Evolutionary conservation across 192 early-diverging fungal species (phyloP).

Genomic region (Dissophora ornata): DNA sequence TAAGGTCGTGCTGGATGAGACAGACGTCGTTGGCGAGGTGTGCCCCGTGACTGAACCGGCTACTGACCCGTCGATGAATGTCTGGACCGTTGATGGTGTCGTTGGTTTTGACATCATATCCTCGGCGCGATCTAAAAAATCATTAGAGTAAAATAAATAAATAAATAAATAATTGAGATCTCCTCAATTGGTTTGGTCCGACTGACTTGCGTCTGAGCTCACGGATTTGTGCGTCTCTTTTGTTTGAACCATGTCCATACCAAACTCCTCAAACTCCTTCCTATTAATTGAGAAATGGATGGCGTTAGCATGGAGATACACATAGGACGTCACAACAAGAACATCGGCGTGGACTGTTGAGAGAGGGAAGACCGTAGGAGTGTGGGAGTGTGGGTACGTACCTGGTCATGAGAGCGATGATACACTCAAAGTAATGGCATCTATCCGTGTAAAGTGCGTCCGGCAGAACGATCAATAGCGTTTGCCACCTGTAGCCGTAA

Average conservation of each 20-base stretch:
- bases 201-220: too few species aligned
- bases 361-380: too few species aligned
- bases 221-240: background rate
- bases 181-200: too few species aligned
- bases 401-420: constrained; percentile 53
- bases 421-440: constrained; percentile 59
- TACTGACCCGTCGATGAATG: constrained; percentile 43
- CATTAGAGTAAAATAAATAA: too few species aligned
- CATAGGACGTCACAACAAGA: too few species aligned
- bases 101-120: constrained; percentile 44
- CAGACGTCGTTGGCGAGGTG: constrained; percentile 37
- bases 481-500: constrained; percentile 61
- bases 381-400: too few species aligned
- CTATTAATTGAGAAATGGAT: constrained; percentile 6
- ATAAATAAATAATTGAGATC: too few species aligned
- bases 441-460: constrained; percentile 56
- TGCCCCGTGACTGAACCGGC: constrained; percentile 45
- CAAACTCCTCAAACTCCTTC: constrained; percentile 54
- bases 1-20: constrained; percentile 49
- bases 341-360: too few species aligned
- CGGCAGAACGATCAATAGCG: constrained; percentile 41
- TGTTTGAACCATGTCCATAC: constrained; percentile 13
- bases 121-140: constrained; percentile 34
- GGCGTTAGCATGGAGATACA: too few species aligned
- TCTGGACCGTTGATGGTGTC: constrained; percentile 48